Conservation (phyloP, 106 monocot species). For the Phalaenopsis equestris region DNA sequence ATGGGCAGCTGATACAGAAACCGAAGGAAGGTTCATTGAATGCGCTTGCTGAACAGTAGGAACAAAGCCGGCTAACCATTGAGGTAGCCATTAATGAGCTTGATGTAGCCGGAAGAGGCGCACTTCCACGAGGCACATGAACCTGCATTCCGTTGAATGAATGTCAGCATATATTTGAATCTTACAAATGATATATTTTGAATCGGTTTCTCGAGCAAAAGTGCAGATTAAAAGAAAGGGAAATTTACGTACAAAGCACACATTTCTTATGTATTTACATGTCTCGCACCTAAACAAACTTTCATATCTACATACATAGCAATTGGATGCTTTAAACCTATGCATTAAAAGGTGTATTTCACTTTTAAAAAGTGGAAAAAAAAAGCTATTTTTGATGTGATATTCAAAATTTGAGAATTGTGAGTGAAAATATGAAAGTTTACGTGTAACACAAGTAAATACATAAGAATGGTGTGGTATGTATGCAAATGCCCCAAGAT, state of each 20-base stretch:
- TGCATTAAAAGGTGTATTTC: too few relatives aligned
- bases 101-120: slow-evolving; percentile 17
- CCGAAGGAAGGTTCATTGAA: not conserved
- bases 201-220: not conserved
- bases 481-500: too few relatives aligned
- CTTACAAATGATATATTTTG: not conserved
- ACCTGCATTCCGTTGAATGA: slow-evolving; percentile 1
- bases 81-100: slow-evolving; percentile 9
- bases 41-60: slow-evolving; percentile 1
- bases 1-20: slow-evolving; percentile 28
- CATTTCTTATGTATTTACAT: not conserved
- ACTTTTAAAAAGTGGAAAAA: too few relatives aligned
- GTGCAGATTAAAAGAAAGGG: not conserved
- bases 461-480: too few relatives aligned
- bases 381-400: too few relatives aligned
- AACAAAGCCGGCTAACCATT: slow-evolving; percentile 39
- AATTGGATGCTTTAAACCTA: too few relatives aligned
- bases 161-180: not conserved
- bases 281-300: too few relatives aligned
- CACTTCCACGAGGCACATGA: slow-evolving; percentile 5
- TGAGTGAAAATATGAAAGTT: too few relatives aligned
- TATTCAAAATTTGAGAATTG: too few relatives aligned
- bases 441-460: too few relatives aligned
- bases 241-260: too few relatives aligned
- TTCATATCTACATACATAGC: too few relatives aligned